A percentile compares a stretch with the other conserved stretches of the same genome.
Evolutionary conservation across 768 basidiomycete species (phyloP).

Genomic region (Pulveroboletus sp.): DNA sequence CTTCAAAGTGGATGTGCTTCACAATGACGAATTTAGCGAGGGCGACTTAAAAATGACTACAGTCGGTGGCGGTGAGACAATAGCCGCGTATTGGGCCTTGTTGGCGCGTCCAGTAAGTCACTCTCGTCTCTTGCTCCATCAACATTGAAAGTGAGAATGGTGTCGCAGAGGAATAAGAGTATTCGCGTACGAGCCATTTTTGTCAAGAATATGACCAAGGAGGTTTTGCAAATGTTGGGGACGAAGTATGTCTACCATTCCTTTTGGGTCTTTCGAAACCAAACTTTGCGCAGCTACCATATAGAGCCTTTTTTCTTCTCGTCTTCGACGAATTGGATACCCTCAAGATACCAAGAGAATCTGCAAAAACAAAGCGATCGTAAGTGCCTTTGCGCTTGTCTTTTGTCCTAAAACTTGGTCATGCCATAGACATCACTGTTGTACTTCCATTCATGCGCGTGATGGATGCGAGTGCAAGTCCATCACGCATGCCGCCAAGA

Average conservation of each 20-base stretch:
- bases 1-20: constrained; percentile 23
- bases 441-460: constrained; percentile 49
- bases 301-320: constrained; percentile 66
- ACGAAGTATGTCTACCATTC: constrained; percentile 36
- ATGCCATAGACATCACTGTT: constrained; percentile 47
- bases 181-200: constrained; percentile 48
- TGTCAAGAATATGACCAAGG: constrained; percentile 44
- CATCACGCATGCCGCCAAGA: neutral
- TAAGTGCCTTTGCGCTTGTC: constrained; percentile 33
- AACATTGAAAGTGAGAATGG: neutral
- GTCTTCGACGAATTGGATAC: constrained; percentile 62
- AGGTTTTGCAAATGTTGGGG: constrained; percentile 53
- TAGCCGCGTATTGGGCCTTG: constrained; percentile 33
- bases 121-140: neutral
- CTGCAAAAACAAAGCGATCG: constrained; percentile 45
- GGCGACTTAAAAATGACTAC: neutral
- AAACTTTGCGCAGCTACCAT: constrained; percentile 34
- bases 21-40: constrained; percentile 9
- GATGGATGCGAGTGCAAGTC: constrained; percentile 15
- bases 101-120: constrained; percentile 32
- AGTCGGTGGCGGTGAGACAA: constrained; percentile 11
- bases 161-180: constrained; percentile 27
- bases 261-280: neutral
- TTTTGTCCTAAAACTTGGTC: neutral
- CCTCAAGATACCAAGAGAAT: constrained; percentile 57